phyloP scores from a whole-genome alignment of 768 basidiomycete genomes.

The Russula sp. region DNA sequence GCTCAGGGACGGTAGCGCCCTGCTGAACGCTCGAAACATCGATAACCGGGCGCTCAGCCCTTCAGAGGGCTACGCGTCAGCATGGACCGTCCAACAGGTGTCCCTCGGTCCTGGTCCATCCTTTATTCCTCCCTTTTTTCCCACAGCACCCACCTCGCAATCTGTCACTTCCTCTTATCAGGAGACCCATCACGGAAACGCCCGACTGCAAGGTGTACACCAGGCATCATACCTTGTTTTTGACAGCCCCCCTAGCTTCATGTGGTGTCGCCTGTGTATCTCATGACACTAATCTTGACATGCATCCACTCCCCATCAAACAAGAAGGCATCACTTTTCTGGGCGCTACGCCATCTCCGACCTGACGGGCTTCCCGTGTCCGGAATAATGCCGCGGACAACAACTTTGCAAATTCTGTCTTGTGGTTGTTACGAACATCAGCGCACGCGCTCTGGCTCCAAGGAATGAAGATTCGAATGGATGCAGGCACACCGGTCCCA shows the following conservation, averaged over 20 bases:
- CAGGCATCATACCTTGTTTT: neutral
- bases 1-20: conserved; percentile 13
- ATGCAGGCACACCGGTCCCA: conserved; percentile 12
- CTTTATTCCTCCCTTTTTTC: conserved; percentile 11
- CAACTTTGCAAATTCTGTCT: conserved; percentile 16
- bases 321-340: neutral
- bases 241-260: conserved; percentile 8
- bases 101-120: conserved; percentile 15
- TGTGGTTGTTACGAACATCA: conserved; percentile 9
- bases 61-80: neutral
- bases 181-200: conserved; percentile 18
- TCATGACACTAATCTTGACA: conserved; percentile 1
- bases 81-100: conserved; percentile 4
- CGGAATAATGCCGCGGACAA: conserved; percentile 12
- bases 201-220: neutral
- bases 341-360: conserved; percentile 19
- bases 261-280: conserved; percentile 3
- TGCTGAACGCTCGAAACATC: conserved; percentile 9
- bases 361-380: neutral
- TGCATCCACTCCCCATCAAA: neutral
- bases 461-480: conserved; percentile 5
- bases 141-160: conserved; percentile 31
- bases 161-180: conserved; percentile 45
- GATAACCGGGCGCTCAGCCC: conserved; percentile 15
- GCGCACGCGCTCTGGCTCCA: conserved; percentile 8